Evolutionary conservation across 768 basidiomycete species (phyloP), one percentile per base, ranked within the genome.

Genomic region (Xanthoconium stramineum): DNA sequence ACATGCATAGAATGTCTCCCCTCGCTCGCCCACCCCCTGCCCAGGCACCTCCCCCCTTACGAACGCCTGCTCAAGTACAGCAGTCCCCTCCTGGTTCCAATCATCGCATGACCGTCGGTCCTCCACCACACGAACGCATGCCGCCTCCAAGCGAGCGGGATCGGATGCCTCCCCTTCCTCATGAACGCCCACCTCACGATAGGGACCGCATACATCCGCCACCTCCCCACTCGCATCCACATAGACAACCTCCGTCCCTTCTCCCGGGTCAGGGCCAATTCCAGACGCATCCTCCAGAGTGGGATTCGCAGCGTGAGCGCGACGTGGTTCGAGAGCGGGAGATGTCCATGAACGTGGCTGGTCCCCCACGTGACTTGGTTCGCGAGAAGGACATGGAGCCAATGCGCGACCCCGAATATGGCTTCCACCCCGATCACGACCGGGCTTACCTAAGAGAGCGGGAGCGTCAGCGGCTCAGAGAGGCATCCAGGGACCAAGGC

Each of bases 211-310:
- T 69, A 24, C 73, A 72, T 49, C 61, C 65, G 20, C 64, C 65
- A 2, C 63, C 61, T 19, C 53, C 61, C 14, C 60, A 61, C 17
- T 47, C 63, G 1, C 68, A 66, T 46, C 28, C 61, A 33, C 68
- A 64, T 42, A 59, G 60, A 47, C 61, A 52, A 50, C 53, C 35
- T 19, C 65, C 57, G 13, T 44, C 61, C 14, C 40, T 60, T 6
- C 63, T 70, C 14, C 69, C 71, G 0, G 69, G 71, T 5, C 70
- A 72, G 43, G 64, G 71, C 39, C 67, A 71, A 39, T 72, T 71
- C 53, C 71, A 69, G 42, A 33, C 63, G 0, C 63, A 65, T 37
- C 65, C 69, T 29, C 61, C 68, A 5, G 68, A 69, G 10, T 70
- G 68, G 69, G 68, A 69, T 19, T 42, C 54, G 14, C 67, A 65